Evolutionary conservation across 257 asterid genomes (phyloP).

Genomic region (Asclepias syriaca): DNA sequence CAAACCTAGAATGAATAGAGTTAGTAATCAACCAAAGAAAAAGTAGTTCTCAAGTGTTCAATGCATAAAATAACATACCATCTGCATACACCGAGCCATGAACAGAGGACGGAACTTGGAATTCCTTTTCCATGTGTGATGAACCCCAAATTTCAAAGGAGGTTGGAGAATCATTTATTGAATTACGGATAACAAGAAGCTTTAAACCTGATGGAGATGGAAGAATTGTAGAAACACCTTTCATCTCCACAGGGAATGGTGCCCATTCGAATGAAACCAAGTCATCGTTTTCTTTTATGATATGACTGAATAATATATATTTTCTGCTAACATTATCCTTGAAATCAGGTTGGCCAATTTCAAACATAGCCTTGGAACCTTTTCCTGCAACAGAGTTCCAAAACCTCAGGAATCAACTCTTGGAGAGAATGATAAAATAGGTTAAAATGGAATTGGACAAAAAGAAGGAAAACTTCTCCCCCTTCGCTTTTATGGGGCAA

Average conservation of each 20-base stretch:
- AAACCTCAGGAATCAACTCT: conserved; percentile 4
- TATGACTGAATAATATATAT: conserved; percentile 59
- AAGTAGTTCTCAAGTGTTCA: conserved; percentile 20
- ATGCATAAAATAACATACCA: conserved; percentile 43
- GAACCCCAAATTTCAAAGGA: conserved; percentile 84
- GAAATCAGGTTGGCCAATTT: conserved; percentile 66
- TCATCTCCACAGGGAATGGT: conserved; percentile 77
- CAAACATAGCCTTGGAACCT: conserved; percentile 70
- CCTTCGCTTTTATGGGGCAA: neutral
- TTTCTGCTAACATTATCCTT: conserved; percentile 68
- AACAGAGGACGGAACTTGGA: conserved; percentile 49
- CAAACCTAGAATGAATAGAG: conserved; percentile 59
- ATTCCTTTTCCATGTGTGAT: conserved; percentile 65
- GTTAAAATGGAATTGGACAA: neutral
- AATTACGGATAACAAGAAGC: conserved; percentile 66
- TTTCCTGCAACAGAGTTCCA: conserved; percentile 31
- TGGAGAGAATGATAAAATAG: neutral
- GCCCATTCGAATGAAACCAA: conserved; percentile 66
- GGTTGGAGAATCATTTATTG: conserved; percentile 69
- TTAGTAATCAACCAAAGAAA: conserved; percentile 4
- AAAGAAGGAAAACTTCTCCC: neutral
- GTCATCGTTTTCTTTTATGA: conserved; percentile 27
- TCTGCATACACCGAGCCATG: conserved; percentile 85
- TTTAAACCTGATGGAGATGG: conserved; percentile 95
- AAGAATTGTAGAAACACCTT: conserved; percentile 54